A percentile compares a stretch with the other conserved stretches of the same genome.
Evolutionary conservation across 305 asterid genomes (phyloP).

Genomic region (Fraxinus sp.): DNA sequence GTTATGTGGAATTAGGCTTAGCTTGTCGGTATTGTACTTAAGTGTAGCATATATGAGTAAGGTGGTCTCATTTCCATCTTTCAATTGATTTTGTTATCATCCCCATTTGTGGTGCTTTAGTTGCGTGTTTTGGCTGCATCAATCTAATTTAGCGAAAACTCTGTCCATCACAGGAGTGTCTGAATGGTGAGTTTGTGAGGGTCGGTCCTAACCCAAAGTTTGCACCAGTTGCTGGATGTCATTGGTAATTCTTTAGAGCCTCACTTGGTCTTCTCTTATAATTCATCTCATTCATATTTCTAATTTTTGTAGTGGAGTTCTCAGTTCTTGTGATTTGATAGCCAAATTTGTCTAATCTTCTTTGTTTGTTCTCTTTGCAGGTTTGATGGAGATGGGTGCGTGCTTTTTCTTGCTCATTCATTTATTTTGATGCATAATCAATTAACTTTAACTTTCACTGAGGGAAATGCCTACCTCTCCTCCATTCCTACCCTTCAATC

Average conservation of each 20-base stretch:
- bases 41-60: not conserved
- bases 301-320: not conserved
- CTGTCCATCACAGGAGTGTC: constrained; percentile 64
- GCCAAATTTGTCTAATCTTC: constrained; percentile 13
- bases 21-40: not conserved
- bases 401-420: constrained; percentile 28
- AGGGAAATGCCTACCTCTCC: not conserved
- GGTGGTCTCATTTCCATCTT: not conserved
- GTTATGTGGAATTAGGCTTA: not conserved
- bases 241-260: constrained; percentile 49
- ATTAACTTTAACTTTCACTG: not conserved
- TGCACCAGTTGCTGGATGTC: constrained; percentile 94
- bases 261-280: not conserved
- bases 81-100: not conserved
- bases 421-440: no score
- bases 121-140: constrained; percentile 5
- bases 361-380: constrained; percentile 43
- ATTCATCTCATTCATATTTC: not conserved
- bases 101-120: not conserved
- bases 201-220: constrained; percentile 93
- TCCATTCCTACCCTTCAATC: not conserved
- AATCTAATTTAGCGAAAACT: constrained; percentile 10
- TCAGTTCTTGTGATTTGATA: constrained; percentile 15
- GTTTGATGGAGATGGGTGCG: constrained; percentile 99
- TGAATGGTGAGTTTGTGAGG: constrained; percentile 95